Evolutionary conservation across 2,329 filamentous ascomycete species (phyloP).

Genomic region (Cryphonectria radicalis): DNA sequence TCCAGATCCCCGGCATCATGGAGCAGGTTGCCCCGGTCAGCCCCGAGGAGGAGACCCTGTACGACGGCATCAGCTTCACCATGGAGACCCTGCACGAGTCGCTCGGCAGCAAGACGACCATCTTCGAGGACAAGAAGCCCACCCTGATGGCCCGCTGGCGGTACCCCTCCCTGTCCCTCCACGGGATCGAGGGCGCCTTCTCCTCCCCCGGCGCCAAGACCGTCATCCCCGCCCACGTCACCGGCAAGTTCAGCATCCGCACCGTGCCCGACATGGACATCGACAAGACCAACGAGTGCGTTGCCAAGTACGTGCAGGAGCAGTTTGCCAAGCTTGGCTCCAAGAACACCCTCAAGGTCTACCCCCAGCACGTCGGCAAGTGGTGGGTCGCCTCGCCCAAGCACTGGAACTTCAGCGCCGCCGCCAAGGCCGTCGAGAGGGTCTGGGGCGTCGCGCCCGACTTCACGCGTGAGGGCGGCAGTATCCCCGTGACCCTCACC

Average conservation of each 20-base stretch:
- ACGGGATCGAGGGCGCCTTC: slow-evolving; percentile 95
- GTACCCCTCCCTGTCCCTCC: slow-evolving; percentile 89
- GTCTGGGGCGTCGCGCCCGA: slow-evolving; percentile 95
- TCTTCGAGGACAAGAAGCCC: slow-evolving; percentile 84
- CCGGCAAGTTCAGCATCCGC: slow-evolving; percentile 97
- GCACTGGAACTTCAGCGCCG: slow-evolving; percentile 98
- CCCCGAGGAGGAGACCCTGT: slow-evolving; percentile 84
- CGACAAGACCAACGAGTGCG: slow-evolving; percentile 81
- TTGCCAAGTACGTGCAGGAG: slow-evolving; percentile 81
- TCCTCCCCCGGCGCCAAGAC: slow-evolving; percentile 94
- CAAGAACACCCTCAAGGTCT: slow-evolving; percentile 88
- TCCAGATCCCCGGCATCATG: slow-evolving; percentile 89
- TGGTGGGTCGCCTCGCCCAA: slow-evolving; percentile 99
- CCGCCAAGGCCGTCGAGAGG: slow-evolving; percentile 92
- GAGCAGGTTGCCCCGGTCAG: slow-evolving; percentile 91
- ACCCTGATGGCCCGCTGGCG: slow-evolving; percentile 97
- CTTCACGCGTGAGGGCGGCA: slow-evolving; percentile 94
- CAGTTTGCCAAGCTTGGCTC: slow-evolving; percentile 84
- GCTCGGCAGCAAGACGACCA: slow-evolving; percentile 84
- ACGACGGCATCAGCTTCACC: slow-evolving; percentile 87
- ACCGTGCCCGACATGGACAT: slow-evolving; percentile 98
- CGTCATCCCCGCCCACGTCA: slow-evolving; percentile 96
- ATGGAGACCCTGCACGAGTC: slow-evolving; percentile 96
- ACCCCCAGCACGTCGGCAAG: slow-evolving; percentile 87
- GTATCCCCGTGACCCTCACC: slow-evolving; percentile 94